These are phyloP conservation scores for Debaryomyces coudertii DNA, from an alignment of 1,139 yeast genomes.

Conservation along the genomic window DNA sequence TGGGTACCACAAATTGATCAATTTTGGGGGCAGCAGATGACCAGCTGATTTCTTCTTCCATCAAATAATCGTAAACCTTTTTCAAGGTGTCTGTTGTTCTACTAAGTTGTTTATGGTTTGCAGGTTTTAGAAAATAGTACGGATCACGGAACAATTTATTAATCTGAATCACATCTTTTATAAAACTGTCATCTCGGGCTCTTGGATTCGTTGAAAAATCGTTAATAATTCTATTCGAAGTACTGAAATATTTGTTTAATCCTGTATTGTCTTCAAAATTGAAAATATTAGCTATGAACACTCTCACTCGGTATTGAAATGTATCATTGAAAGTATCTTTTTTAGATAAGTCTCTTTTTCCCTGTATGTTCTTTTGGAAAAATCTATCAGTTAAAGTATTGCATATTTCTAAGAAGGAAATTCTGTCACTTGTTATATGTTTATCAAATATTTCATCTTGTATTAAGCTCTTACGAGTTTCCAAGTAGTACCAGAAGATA, in stretches of 20 bases:
- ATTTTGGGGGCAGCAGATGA: slow-evolving; percentile 18
- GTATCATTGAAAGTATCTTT: slow-evolving; percentile 46
- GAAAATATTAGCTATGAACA: slow-evolving; percentile 37
- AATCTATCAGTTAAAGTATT: slow-evolving; percentile 42
- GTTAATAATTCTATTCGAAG: slow-evolving; percentile 30
- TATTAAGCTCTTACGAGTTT: slow-evolving; percentile 31
- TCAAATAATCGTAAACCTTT: slow-evolving; percentile 31
- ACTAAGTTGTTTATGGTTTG: slow-evolving; percentile 26
- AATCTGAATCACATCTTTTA: slow-evolving; percentile 38
- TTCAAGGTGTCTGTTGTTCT: slow-evolving; percentile 27
- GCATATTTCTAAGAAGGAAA: slow-evolving; percentile 43
- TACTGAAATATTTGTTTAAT: slow-evolving; percentile 43
- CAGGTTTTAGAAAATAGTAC: slow-evolving; percentile 30
- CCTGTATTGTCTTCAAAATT: slow-evolving; percentile 51
- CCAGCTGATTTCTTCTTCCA: slow-evolving; percentile 34
- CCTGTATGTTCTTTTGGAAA: slow-evolving; percentile 20
- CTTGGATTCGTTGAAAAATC: slow-evolving; percentile 27
- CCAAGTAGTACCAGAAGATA: slow-evolving; percentile 43
- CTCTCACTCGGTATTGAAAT: slow-evolving; percentile 41
- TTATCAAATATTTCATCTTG: slow-evolving; percentile 30
- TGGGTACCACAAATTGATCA: slow-evolving; percentile 23
- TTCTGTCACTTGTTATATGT: slow-evolving; percentile 37
- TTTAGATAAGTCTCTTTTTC: slow-evolving; percentile 31
- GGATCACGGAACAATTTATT: slow-evolving; percentile 43
- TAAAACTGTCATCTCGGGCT: slow-evolving; percentile 28